These are phyloP conservation scores for Botrytis fabae DNA, from an alignment of 2,329 filamentous ascomycete species.

Conservation along the genomic window DNA sequence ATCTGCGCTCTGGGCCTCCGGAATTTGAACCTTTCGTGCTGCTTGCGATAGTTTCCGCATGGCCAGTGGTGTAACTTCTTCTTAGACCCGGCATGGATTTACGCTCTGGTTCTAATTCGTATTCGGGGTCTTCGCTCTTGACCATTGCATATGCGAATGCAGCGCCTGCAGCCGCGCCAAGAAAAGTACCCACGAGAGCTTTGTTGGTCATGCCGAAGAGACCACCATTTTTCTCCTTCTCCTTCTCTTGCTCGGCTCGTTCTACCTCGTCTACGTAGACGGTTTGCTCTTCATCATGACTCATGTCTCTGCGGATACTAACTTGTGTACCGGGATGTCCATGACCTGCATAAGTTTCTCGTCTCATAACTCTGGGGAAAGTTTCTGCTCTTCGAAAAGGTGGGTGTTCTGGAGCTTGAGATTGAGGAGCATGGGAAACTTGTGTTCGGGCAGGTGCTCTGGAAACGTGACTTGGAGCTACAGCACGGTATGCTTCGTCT, in stretches of 20 bases:
- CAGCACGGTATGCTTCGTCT: conserved; percentile 10
- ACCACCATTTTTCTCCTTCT: conserved; percentile 17
- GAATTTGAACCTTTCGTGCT: neutral
- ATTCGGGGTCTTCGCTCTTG: conserved; percentile 51
- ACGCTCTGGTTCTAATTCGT: conserved; percentile 9
- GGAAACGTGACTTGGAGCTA: conserved; percentile 20
- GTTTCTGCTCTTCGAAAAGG: conserved; percentile 24
- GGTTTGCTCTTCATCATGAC: conserved; percentile 11
- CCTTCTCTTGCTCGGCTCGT: conserved; percentile 24
- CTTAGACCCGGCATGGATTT: conserved; percentile 7
- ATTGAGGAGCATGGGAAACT: neutral
- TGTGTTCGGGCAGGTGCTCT: conserved; percentile 2
- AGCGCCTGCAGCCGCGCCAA: conserved; percentile 77
- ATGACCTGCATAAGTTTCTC: neutral
- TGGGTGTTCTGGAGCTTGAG: conserved; percentile 3
- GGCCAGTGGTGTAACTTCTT: conserved; percentile 16
- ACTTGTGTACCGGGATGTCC: neutral
- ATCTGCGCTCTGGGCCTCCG: conserved; percentile 5
- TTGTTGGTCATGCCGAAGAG: conserved; percentile 53
- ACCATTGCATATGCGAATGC: conserved; percentile 75
- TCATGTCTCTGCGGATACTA: conserved; percentile 6
- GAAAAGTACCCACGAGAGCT: conserved; percentile 70
- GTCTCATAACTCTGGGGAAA: conserved; percentile 18
- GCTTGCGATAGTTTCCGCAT: conserved; percentile 18
- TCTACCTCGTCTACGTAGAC: conserved; percentile 27